These are phyloP conservation scores for Ophiocordyceps robertsii DNA, from an alignment of 2,329 filamentous ascomycete genomes.

Conservation along the genomic window DNA sequence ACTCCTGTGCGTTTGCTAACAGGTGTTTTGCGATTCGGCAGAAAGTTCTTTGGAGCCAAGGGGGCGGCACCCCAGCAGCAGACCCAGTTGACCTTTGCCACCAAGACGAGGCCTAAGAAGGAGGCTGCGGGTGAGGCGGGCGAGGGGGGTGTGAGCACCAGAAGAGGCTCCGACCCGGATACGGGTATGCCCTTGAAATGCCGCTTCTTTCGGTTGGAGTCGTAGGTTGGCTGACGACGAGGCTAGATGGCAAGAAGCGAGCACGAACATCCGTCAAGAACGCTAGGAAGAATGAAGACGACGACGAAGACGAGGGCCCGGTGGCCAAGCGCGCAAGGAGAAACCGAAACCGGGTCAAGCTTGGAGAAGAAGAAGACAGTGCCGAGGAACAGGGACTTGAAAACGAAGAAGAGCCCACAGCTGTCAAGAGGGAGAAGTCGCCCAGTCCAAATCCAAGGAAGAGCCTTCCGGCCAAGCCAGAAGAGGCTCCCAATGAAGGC, in stretches of 20 bases:
- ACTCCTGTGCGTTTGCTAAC: no score
- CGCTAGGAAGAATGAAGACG: slow-evolving; percentile 35
- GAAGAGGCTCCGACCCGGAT: slow-evolving; percentile 24
- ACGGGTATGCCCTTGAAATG: slow-evolving; percentile 18
- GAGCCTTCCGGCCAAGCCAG: background rate
- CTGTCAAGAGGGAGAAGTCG: slow-evolving; percentile 4
- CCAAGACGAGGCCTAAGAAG: slow-evolving; percentile 31
- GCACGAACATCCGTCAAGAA: slow-evolving; percentile 13
- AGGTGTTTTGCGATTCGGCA: slow-evolving; percentile 19
- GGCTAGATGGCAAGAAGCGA: slow-evolving; percentile 32
- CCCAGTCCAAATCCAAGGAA: slow-evolving; percentile 10
- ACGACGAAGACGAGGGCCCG: slow-evolving; percentile 46
- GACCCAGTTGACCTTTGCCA: slow-evolving; percentile 65
- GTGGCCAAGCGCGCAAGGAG: slow-evolving; percentile 43
- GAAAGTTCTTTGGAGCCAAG: slow-evolving; percentile 70
- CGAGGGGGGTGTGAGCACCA: slow-evolving; percentile 14
- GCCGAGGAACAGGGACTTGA: slow-evolving; percentile 21
- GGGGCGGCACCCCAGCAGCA: slow-evolving; percentile 51
- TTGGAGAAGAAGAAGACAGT: slow-evolving; percentile 40
- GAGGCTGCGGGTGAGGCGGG: slow-evolving; percentile 16
- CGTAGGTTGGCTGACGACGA: background rate
- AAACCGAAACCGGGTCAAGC: slow-evolving; percentile 26
- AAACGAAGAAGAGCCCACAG: slow-evolving; percentile 5
- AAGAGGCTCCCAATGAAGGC: slow-evolving; percentile 1
- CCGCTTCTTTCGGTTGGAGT: background rate